Evolutionary conservation across 306 rosid genomes (phyloP), one percentile per base, ranked within the genome.

Genomic region (Acmispon strigosus): DNA sequence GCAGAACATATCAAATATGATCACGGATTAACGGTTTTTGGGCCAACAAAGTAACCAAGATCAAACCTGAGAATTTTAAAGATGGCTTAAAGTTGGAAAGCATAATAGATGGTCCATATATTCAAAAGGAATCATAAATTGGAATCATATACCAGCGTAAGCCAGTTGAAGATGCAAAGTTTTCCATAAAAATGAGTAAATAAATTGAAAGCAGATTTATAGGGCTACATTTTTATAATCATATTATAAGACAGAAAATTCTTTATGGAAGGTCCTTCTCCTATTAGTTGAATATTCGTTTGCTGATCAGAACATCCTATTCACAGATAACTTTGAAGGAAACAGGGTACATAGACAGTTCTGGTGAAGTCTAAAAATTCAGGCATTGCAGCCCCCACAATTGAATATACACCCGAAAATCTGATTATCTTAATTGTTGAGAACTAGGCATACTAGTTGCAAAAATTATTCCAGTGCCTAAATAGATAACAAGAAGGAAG

Each of bases 91-190:
- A 41, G 32, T 49, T 19, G 48, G 13, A 37, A 69, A 70, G 13
- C 47, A 16, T 4, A 61, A 7, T 11, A 16, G 11, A 47, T 24
- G 32, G 55, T 36, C 51, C 41, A 53, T 14, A 49, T 49, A 64
- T 10, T 57, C 58, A 20, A 64, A n/a, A 16, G 14, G 19, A 75
- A 47, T 36, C 41, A 80, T 69, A 70, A 64, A 70, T 37, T 18
- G 1, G 27, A 53, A 59, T 47, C 49, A 64, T 29, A 27, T 39
- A 59, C 24, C 68, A 18, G 64, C 64, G 48, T 34, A 56, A 65
- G 24, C 3, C n/a, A 57, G 48, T 37, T 29, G 12, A 62, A 14
- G 19, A 18, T 12, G n/a, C 56, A 78, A 47, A 58, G 41, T 43
- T 4, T 15, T 72, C 29, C 12, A 7, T 10, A 54, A 34, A 54